Percentiles rank a stretch among this genome's conserved stretches.
Conservation (phyloP, 139 green algal genomes). For the Deuterostichococcus epilithicus region DNA sequence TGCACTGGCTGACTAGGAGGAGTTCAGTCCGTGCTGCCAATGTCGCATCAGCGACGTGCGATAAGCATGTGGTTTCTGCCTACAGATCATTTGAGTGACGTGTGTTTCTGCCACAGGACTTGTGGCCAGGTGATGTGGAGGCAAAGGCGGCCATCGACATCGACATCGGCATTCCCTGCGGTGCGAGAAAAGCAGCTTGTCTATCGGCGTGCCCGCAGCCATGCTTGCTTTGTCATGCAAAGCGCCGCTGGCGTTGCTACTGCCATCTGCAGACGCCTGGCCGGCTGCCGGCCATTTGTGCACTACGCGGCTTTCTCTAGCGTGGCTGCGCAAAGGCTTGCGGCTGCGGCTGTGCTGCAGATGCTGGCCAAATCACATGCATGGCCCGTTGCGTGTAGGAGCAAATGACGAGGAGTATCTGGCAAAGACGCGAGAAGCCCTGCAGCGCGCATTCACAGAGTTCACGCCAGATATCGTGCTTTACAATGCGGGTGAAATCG, state of each 20-base stretch:
- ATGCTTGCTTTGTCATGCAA: too few species aligned
- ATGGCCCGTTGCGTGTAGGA: too few species aligned
- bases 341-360: too few species aligned
- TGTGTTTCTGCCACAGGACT: background rate
- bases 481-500: constrained; percentile 54
- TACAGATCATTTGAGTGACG: background rate
- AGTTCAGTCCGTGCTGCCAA: too few species aligned
- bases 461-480: constrained; percentile 58
- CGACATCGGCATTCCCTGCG: constrained; percentile 15
- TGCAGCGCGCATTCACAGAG: constrained; percentile 16
- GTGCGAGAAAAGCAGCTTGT: constrained; percentile 11
- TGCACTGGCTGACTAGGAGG: too few species aligned
- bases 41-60: too few species aligned
- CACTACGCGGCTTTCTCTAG: too few species aligned
- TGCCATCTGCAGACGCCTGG: too few species aligned
- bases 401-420: constrained; percentile 38
- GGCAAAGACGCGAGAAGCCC: constrained; percentile 19
- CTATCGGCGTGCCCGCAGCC: too few species aligned
- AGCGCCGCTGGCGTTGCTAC: too few species aligned
- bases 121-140: constrained; percentile 20
- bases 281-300: too few species aligned
- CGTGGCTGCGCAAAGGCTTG: too few species aligned
- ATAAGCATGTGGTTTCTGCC: background rate
- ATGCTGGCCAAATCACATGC: background rate
- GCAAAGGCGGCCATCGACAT: constrained; percentile 42